phyloP scores from a whole-genome alignment of 495 filamentous ascomycete species.

The Hypoxylon perforatum region DNA sequence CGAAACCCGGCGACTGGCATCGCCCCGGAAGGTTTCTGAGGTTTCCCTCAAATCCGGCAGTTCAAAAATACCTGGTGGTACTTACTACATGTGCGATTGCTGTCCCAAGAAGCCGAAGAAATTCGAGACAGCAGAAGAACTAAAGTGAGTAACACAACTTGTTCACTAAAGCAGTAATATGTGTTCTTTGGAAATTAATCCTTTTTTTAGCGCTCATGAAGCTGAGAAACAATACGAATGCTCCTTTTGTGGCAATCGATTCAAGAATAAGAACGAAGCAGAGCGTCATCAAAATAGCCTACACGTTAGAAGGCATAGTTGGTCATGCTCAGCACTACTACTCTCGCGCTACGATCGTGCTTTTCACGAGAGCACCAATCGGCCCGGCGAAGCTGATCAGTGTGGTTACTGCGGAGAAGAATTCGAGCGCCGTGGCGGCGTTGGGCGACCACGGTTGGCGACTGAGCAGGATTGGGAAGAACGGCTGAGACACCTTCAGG shows the following conservation, averaged over 20 bases:
- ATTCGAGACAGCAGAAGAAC: conserved; percentile 86
- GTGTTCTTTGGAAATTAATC: conserved; percentile 22
- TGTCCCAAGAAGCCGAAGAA: conserved; percentile 99
- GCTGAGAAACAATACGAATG: conserved; percentile 97
- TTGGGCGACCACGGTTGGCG: conserved; percentile 44
- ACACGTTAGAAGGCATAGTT: conserved; percentile 93
- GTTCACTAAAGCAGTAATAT: background rate
- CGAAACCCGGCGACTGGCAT: conserved; percentile 56
- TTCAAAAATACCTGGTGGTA: conserved; percentile 57
- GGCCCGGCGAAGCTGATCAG: conserved; percentile 73
- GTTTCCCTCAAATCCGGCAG: conserved; percentile 52
- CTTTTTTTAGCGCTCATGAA: conserved; percentile 69
- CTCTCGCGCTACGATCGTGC: conserved; percentile 74
- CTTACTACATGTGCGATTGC: conserved; percentile 90
- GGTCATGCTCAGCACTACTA: conserved; percentile 91
- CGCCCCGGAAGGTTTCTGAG: conserved; percentile 60
- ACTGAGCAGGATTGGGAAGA: conserved; percentile 82
- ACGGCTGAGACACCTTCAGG: conserved; percentile 85
- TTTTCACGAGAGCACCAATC: conserved; percentile 80
- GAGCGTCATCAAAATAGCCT: conserved; percentile 97
- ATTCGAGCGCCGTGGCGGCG: conserved; percentile 72
- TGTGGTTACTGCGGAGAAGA: conserved; percentile 98
- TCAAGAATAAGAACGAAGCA: conserved; percentile 99
- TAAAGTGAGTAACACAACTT: conserved; percentile 73
- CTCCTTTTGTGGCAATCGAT: conserved; percentile 89